Base-by-base conservation (phyloP, 345 rosid genomes). In the Turnera subulata region DNA sequence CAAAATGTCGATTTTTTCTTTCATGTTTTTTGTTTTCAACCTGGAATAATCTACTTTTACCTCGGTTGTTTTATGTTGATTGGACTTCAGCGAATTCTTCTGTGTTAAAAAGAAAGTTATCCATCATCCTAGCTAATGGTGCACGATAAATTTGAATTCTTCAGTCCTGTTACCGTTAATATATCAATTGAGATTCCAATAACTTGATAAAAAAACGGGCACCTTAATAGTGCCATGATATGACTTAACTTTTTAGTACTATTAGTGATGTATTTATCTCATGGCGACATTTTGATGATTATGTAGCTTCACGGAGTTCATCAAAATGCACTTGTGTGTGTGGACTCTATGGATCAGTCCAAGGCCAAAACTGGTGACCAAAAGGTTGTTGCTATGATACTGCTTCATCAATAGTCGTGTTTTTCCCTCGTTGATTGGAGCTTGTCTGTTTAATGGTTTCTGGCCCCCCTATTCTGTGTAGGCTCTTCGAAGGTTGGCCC, bases 401-500 rank as follows among this genome's bases (percentile, higher is more conserved):
- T n/a, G 20, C 20, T 46, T n/a, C n/a, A n/a, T n/a, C 35, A 8
- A 8, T 29, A 29, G 8, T 29, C 35, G 35, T 29, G 35, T 3
- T 8, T 29, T 29, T 4, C 35, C 35, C 4, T 3, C 4, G 5
- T 46, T 12, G 13, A 26, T 26, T 5, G 26, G 5, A 20, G 10
- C 15, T 43, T n/a, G 21, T 39, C 32, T 45, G 1, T 19, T 56
- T 32, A 22, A 8, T 32, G 33, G 22, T 45, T 48, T 42, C 5
- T 26, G 32, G 53, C 25, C 48, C 22, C 7, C 23, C 37, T 38
- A 10, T 33, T 46, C 46, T 46, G 47, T 50, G 49, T 75, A 91
- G 96, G 72, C 75, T 2, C 91, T 91, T 50, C 73, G 96, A 38
- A 70, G 98, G 76, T 65, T 91, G 56, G 96, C 96, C 53, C 98